These are phyloP conservation scores for Leucoagaricus sp. DNA, from an alignment of 1,284 basidiomycete species.

Conservation along the genomic window DNA sequence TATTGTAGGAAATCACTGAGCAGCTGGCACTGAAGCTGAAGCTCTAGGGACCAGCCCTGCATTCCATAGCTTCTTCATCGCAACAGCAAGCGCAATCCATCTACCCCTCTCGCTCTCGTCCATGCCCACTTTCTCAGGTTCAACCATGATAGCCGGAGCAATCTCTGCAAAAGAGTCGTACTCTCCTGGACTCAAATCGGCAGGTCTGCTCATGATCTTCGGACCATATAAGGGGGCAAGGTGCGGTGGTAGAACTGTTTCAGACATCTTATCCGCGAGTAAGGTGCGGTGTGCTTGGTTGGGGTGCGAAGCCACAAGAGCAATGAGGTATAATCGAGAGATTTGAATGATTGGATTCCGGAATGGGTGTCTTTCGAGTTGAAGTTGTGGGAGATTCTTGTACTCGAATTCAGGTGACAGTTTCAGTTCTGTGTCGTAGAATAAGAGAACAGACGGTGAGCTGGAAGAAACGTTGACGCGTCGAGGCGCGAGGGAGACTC, in stretches of 20 bases:
- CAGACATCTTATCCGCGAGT: slow-evolving; percentile 1
- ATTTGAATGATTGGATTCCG: slow-evolving; percentile 10
- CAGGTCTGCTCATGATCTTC: slow-evolving; percentile 7
- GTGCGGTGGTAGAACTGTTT: neutral
- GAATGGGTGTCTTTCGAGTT: slow-evolving; percentile 9
- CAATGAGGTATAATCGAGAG: slow-evolving; percentile 7
- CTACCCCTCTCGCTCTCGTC: slow-evolving; percentile 8
- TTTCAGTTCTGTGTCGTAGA: neutral
- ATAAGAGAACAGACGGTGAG: neutral
- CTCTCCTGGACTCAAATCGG: slow-evolving; percentile 11
- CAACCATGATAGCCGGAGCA: slow-evolving; percentile 5
- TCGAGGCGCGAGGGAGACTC: neutral
- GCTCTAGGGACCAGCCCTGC: slow-evolving; percentile 1
- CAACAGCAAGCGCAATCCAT: slow-evolving; percentile 12
- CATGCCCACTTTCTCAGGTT: slow-evolving; percentile 7
- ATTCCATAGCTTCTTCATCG: slow-evolving; percentile 11
- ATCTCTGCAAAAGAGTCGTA: slow-evolving; percentile 11
- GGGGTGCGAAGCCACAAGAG: slow-evolving; percentile 10
- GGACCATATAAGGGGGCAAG: slow-evolving; percentile 10
- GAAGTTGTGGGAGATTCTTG: slow-evolving; percentile 5
- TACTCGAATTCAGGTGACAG: slow-evolving; percentile 9
- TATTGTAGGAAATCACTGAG: neutral
- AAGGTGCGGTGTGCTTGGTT: slow-evolving; percentile 1
- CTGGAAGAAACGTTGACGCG: neutral
- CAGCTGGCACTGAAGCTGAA: neutral